Base-by-base conservation (phyloP, 768 basidiomycete species). In the Boletus huronensis region DNA sequence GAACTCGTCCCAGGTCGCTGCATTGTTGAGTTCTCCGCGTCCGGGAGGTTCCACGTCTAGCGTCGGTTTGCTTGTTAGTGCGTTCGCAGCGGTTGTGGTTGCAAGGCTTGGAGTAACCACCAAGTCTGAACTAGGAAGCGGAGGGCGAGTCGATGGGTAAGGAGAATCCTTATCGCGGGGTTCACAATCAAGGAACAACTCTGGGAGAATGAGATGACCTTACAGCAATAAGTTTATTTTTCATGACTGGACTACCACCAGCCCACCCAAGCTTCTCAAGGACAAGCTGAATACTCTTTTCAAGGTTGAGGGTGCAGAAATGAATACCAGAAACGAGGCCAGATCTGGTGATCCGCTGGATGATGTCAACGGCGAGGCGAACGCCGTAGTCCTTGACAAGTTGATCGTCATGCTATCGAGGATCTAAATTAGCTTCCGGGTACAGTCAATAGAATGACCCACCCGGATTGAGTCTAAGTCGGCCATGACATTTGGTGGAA, bases 351-450 rank as follows among this genome's bases (percentile, higher is more conserved):
- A 88, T 74, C 43, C 73, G 80, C 56, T 68, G 71, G 61, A 98
- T 87, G 80, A 91, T 96, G 26, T 83, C 75, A 11, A 90, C 85
- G 1, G 94, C 90, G 5, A 98, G 79, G 23, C 79, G 74, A 29
- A 98, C 84, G n/a, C 97, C 97, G 62, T 90, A 98, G 48, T 93
- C 88, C 69, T 99, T 99, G 51, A 99, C 88, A 23, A 87, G 82
- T 66, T 90, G 85, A 65, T 99, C 97, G 61, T 99, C 93, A 60
- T 91, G 84, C 93, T 97, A 47, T 45, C n/a, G 19, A 23, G 8
- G 10, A 6, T 41, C 8, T 45, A 23, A 26, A 25, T 54, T 45
- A 44, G 40, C 10, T 31, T 31, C 19, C 25, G 16, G n/a, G 43
- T 26, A 2, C 6, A 35, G 1, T 50, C 36, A 3, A 25, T 17